phyloP scores from a whole-genome alignment of 345 rosid genomes.

The Eucalyptus virginea region DNA sequence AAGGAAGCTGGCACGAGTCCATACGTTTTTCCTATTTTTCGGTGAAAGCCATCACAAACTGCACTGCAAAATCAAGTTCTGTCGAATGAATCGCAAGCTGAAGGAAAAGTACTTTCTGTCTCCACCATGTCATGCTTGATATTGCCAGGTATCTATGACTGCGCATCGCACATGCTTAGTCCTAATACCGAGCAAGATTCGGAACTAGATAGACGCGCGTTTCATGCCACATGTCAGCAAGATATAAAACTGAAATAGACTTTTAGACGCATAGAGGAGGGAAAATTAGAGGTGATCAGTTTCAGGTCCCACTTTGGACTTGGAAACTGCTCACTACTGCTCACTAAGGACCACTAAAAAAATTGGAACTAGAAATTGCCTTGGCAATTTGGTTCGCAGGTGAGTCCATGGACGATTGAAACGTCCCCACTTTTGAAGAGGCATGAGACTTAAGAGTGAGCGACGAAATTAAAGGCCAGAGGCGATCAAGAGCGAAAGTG shows the following conservation, averaged over 20 bases:
- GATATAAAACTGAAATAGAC: background rate
- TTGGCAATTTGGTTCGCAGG: rapidly evolving
- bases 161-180: background rate
- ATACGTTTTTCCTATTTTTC: background rate
- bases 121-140: background rate
- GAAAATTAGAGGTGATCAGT: background rate
- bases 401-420: too few relatives aligned
- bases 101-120: background rate
- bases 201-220: background rate
- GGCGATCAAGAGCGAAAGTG: too few relatives aligned
- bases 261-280: background rate
- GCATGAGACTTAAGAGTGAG: too few relatives aligned
- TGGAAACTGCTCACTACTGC: too few relatives aligned
- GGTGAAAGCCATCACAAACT: background rate
- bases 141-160: background rate
- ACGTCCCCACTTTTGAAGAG: too few relatives aligned
- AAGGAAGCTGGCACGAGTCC: background rate
- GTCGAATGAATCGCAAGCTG: background rate
- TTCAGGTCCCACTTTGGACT: too few relatives aligned
- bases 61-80: background rate
- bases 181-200: background rate
- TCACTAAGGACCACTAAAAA: too few relatives aligned
- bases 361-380: too few relatives aligned
- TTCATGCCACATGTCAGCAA: background rate
- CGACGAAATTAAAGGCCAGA: rapidly evolving